These are phyloP conservation scores for Carex cristatella DNA, from an alignment of 176 grass and related monocot genomes.

Conservation along the genomic window DNA sequence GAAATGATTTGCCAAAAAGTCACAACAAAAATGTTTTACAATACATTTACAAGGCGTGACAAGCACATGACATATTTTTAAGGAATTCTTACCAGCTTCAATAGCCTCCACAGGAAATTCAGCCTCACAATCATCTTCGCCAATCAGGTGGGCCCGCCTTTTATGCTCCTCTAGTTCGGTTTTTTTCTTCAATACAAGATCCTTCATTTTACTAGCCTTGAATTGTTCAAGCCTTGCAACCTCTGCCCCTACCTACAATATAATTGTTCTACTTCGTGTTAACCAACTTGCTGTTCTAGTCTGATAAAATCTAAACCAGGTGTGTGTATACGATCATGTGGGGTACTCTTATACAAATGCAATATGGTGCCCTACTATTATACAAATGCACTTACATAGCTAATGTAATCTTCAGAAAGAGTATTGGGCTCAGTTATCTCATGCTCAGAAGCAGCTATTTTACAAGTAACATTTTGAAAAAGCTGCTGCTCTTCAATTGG, in stretches of 20 bases:
- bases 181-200: constrained; percentile 68
- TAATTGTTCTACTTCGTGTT: background rate
- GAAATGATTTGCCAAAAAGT: too few species aligned
- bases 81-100: constrained; percentile 44
- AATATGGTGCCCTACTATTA: background rate
- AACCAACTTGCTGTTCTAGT: background rate
- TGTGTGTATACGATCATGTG: background rate
- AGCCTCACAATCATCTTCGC: constrained; percentile 26
- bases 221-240: constrained; percentile 58
- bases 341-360: too few species aligned
- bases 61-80: background rate
- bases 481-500: constrained; percentile 64
- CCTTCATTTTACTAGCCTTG: constrained; percentile 73
- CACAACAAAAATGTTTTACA: too few species aligned
- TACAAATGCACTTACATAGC: constrained; percentile 34
- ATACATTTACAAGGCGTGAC: background rate
- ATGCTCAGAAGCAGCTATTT: constrained; percentile 71
- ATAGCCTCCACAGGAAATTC: constrained; percentile 53
- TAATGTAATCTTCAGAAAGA: constrained; percentile 57
- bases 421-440: constrained; percentile 63
- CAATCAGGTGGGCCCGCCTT: constrained; percentile 39
- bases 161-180: constrained; percentile 63
- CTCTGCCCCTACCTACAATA: constrained; percentile 57
- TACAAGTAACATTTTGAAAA: constrained; percentile 73
- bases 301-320: background rate